Evolutionary conservation across 805 yeast genomes (phyloP).

Genomic region (Jamesozyma lodderae): DNA sequence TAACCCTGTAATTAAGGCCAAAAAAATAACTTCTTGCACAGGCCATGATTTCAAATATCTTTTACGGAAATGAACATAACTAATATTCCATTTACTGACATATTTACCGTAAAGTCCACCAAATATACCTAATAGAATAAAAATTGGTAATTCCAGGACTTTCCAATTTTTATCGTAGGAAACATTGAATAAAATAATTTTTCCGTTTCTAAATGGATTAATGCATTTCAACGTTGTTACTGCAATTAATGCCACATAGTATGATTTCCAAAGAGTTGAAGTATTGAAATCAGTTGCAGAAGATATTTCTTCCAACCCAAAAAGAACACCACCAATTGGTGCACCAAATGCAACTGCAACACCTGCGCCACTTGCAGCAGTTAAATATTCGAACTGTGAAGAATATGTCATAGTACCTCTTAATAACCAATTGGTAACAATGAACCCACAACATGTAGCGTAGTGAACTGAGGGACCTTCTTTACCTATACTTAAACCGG

Average conservation of each 20-base stretch:
- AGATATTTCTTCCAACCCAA: slow-evolving; percentile 80
- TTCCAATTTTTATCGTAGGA: slow-evolving; percentile 82
- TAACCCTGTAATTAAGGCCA: slow-evolving; percentile 62
- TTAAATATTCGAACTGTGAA: slow-evolving; percentile 36
- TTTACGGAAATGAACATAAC: slow-evolving; percentile 70
- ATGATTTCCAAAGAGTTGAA: slow-evolving; percentile 81
- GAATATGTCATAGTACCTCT: slow-evolving; percentile 30
- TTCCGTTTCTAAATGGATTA: slow-evolving; percentile 92
- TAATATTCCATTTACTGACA: slow-evolving; percentile 65
- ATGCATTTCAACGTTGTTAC: slow-evolving; percentile 69
- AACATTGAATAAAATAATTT: slow-evolving; percentile 88
- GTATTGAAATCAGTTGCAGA: slow-evolving; percentile 60
- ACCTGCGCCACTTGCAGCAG: slow-evolving; percentile 95
- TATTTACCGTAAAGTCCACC: slow-evolving; percentile 87
- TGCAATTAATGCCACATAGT: slow-evolving; percentile 83
- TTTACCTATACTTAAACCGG: slow-evolving; percentile 90
- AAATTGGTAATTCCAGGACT: slow-evolving; percentile 73
- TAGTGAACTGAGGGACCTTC: slow-evolving; percentile 98
- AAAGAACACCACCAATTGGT: slow-evolving; percentile 93
- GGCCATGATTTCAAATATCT: slow-evolving; percentile 40
- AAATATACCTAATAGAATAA: slow-evolving; percentile 69
- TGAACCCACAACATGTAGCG: slow-evolving; percentile 91
- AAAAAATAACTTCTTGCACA: slow-evolving; percentile 57
- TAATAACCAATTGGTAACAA: slow-evolving; percentile 49
- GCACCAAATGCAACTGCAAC: slow-evolving; percentile 97